A percentile compares a stretch with the other conserved stretches of the same genome.
phyloP scores from a whole-genome alignment of 345 rosid species.

The Theobroma cacao region DNA sequence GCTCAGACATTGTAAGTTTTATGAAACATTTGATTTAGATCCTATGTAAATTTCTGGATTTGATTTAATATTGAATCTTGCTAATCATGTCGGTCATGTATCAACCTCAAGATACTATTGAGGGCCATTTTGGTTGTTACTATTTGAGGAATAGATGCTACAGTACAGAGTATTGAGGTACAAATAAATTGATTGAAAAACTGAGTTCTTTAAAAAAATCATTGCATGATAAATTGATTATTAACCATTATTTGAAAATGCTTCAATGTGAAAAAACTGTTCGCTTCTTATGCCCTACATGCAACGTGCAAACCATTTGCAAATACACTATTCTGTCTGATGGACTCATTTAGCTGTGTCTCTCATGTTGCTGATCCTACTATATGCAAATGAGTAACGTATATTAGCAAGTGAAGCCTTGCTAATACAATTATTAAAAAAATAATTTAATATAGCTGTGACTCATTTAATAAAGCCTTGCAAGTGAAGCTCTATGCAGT shows the following conservation, averaged over 20 bases:
- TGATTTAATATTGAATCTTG: background rate
- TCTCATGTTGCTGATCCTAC: background rate
- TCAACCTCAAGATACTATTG: background rate
- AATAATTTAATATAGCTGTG: too few species aligned
- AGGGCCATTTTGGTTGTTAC: too few species aligned
- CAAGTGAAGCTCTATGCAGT: slow-evolving; percentile 49
- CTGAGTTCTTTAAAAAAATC: too few species aligned
- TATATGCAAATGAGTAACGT: too few species aligned
- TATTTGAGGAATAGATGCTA: background rate
- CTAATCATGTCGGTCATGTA: background rate
- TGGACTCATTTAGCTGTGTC: background rate
- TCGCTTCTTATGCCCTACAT: background rate
- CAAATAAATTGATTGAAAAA: too few species aligned
- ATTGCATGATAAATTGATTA: background rate
- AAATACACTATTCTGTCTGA: background rate
- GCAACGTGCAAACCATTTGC: background rate
- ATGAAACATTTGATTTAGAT: background rate
- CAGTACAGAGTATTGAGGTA: too few species aligned
- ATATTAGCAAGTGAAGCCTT: too few species aligned
- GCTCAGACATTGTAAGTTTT: slow-evolving; percentile 55
- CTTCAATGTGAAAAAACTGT: background rate
- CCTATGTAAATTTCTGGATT: background rate
- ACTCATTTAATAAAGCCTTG: slow-evolving; percentile 41
- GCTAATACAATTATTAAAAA: too few species aligned
- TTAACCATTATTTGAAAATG: background rate